Evolutionary conservation across 768 basidiomycete genomes (phyloP), one percentile per base, ranked within the genome.

Genomic region (Termitomyces sp.): DNA sequence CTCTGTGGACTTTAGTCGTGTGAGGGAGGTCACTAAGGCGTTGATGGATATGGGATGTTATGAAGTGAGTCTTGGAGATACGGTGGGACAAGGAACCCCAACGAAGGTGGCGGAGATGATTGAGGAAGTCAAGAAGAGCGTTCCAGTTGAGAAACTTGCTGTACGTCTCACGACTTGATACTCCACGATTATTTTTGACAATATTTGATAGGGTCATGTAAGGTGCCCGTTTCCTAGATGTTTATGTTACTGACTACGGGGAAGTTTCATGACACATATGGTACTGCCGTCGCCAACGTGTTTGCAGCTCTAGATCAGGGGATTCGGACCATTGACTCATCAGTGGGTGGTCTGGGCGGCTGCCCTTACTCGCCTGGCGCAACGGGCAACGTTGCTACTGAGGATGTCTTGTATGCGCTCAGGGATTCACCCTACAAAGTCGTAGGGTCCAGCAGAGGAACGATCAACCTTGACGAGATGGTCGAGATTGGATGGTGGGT

Each of bases 341-440:
- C 89, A 0, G 84, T 97, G 16, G 93, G 88, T 16, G 94, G 95
- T 0, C 83, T 98, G 1, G 95, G 96, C 3, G 94, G 95, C 16
- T 98, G 96, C 64, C 95, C 95, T 3, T 98, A 92, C 70, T 94
- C 95, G 1, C 96, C 95, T 2, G 94, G 94, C 5, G 94, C 95
- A 13, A 94, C 93, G 0, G 95, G 96, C 15, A 97, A 97, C 61
- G 91, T 97, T 16, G 87, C 93, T 0, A 98, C 96, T 0, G 95
- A 98, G 62, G 91, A 96, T 60, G 83, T 96, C 0, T 76, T 96
- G 9, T 94, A 97, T 58, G 88, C 90, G 0, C 78, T 98, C 7
- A 80, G 77, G 61, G 84, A 72, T 48, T 86, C 85, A 10, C 76
- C 72, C 43, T 84, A 83, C 66, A 79, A 74, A 4, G 83, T 83